Conservation (phyloP, 345 rosid genomes). For the Arabidopsis suecica region DNA sequence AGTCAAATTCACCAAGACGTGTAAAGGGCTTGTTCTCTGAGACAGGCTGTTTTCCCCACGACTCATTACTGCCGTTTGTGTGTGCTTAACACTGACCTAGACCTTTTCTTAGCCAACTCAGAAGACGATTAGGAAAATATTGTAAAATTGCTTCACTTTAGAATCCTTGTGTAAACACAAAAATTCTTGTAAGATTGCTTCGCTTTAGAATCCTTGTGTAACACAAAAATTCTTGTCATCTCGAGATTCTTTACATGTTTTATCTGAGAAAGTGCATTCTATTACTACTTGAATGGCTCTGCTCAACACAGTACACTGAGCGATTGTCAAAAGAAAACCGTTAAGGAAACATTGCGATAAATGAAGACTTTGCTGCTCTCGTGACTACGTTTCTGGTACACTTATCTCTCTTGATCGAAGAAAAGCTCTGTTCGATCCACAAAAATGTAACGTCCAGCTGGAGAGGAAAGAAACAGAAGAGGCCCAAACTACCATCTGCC, state of each 20-base stretch:
- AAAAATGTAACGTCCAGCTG: background rate
- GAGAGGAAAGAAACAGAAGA: background rate
- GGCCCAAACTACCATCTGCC: background rate
- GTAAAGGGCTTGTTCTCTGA: slow-evolving; percentile 1
- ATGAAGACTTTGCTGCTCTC: background rate
- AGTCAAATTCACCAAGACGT: slow-evolving; percentile 22
- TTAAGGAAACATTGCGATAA: background rate
- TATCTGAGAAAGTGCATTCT: background rate
- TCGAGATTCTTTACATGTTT: background rate
- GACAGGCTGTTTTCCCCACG: slow-evolving; percentile 28
- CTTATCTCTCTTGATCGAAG: background rate
- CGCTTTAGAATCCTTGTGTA: background rate
- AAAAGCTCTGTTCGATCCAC: background rate
- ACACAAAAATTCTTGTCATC: background rate
- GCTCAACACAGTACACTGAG: background rate
- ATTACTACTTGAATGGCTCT: background rate
- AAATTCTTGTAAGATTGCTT: background rate
- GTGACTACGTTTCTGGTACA: background rate
- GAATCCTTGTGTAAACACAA: background rate
- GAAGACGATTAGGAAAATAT: background rate
- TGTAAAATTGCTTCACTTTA: background rate
- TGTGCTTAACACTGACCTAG: background rate
- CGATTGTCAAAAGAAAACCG: background rate
- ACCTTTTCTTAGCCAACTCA: slow-evolving; percentile 23
- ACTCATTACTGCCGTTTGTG: slow-evolving; percentile 12